Conservation (phyloP, 2,329 filamentous ascomycete species). For the Orbilia quercus region DNA sequence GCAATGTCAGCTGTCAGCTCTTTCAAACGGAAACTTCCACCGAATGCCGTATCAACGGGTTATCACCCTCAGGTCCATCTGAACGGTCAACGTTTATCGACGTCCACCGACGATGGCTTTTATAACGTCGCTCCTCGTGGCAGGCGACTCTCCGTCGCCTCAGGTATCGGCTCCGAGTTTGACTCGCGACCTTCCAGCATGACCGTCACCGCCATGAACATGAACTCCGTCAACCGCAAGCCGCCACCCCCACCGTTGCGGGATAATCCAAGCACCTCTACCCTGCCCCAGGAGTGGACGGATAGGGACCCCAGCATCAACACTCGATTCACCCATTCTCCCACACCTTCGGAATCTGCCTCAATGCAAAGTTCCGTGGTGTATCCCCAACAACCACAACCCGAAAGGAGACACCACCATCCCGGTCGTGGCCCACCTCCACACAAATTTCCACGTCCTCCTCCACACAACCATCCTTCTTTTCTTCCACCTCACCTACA, state of each 20-base stretch:
- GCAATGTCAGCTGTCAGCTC: conserved; percentile 46
- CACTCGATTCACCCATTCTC: conserved; percentile 54
- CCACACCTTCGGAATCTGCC: conserved; percentile 56
- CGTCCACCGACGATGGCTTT: conserved; percentile 46
- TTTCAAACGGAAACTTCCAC: conserved; percentile 24
- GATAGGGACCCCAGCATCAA: conserved; percentile 56
- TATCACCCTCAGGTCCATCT: conserved; percentile 47
- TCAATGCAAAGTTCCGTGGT: conserved; percentile 57
- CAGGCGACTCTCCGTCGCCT: conserved; percentile 31
- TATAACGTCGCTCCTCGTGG: conserved; percentile 19
- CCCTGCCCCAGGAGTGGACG: conserved; percentile 54
- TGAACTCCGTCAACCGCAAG: conserved; percentile 33
- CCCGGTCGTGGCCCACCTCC: conserved; percentile 26
- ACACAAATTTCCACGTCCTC: conserved; percentile 39
- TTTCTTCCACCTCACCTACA: conserved; percentile 39
- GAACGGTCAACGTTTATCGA: conserved; percentile 47
- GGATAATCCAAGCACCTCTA: conserved; percentile 55
- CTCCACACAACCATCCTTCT: conserved; percentile 25
- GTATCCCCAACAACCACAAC: conserved; percentile 55
- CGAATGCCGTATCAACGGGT: conserved; percentile 9
- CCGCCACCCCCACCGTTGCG: conserved; percentile 54
- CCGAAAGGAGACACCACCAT: conserved; percentile 47
- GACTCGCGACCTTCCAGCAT: conserved; percentile 53
- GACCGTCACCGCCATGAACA: conserved; percentile 41
- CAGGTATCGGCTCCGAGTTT: conserved; percentile 47